phyloP scores from a whole-genome alignment of 2,329 filamentous ascomycete genomes.

The Aspergillus intermedius region DNA sequence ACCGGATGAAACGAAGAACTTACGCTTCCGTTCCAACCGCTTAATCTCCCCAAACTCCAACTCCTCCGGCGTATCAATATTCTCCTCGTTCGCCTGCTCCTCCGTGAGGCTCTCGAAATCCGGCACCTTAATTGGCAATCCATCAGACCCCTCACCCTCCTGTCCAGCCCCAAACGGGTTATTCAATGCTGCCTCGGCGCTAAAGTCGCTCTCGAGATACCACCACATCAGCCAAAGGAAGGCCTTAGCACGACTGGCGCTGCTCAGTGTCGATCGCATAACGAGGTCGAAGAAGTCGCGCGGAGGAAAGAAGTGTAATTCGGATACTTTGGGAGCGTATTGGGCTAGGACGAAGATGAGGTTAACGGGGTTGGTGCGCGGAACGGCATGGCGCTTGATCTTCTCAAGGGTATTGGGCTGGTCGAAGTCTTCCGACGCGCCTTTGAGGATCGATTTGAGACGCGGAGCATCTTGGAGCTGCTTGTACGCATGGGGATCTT shows the following conservation, averaged over 20 bases:
- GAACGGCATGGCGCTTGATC: slow-evolving; percentile 61
- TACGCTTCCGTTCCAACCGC: slow-evolving; percentile 42
- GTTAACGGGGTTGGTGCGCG: slow-evolving; percentile 94
- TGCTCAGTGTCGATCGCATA: slow-evolving; percentile 80
- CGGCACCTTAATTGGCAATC: slow-evolving; percentile 43
- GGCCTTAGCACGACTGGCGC: slow-evolving; percentile 72
- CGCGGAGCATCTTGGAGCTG: slow-evolving; percentile 94
- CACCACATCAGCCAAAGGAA: slow-evolving; percentile 99
- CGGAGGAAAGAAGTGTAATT: slow-evolving; percentile 77
- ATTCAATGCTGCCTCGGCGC: slow-evolving; percentile 73
- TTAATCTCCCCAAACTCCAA: slow-evolving; percentile 45
- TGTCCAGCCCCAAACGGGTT: slow-evolving; percentile 73
- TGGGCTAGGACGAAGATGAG: slow-evolving; percentile 91
- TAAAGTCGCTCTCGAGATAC: slow-evolving; percentile 94
- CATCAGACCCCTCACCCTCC: slow-evolving; percentile 37
- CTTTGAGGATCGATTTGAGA: slow-evolving; percentile 94
- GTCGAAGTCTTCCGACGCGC: slow-evolving; percentile 81
- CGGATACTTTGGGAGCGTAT: slow-evolving; percentile 83
- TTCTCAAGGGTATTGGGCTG: slow-evolving; percentile 81
- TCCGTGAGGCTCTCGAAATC: slow-evolving; percentile 43
- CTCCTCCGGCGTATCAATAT: slow-evolving; percentile 45
- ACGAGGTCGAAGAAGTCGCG: slow-evolving; percentile 94
- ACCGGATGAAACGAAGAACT: slow-evolving; percentile 8
- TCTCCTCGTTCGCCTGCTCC: slow-evolving; percentile 45
- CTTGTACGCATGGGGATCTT: slow-evolving; percentile 94